Base-by-base conservation (phyloP, 768 basidiomycete species). In the Holtermannia corniformis region DNA sequence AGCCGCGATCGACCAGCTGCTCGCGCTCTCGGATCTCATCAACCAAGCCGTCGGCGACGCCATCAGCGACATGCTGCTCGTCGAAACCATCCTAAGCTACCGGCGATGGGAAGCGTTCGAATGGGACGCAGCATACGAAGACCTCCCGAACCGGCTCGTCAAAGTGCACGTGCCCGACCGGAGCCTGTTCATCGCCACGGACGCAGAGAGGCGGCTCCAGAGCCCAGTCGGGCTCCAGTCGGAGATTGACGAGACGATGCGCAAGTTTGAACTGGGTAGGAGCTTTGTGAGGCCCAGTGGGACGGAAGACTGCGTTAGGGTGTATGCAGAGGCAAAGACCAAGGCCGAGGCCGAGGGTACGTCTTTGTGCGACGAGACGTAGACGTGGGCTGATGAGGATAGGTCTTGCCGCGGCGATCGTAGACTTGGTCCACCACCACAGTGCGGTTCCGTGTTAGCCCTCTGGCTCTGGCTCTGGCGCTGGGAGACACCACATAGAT, bases 1-100 rank as follows among this genome's bases (percentile, higher is more conserved):
- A 19, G 86, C 82, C 19, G 85, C 87, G 43, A 77, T 90, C 44
- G 81, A 78, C 50, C 81, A 90, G 65, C 77, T 99, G 28, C 76
- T 79, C 46, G 84, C 85, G 59, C 76, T 96, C 52, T 83, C 82
- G 13, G 77, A 85, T 27, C 76, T 97, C 43, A 92, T 97, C 74
- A 99, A 99, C 64, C 93, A 97, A 73, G 92, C 95, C 7, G 93
- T 99, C 41, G 95, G 95, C 1, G 95, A 99, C 74, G 93, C 91
- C 4, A 77, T 96, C 20, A 92, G 88, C 13, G 95, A 99, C 70
- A 82, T 93, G 81, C 81, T 99, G 28, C 81, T 97, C 24, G 93
- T 97, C 25, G 92, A 96, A 66, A 82, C 82, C 24, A 87, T 97
- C 41, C 82, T 99, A 20, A 79, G 88, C 2, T 89, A 93, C 72